Base-by-base conservation (phyloP, 2,329 filamentous ascomycete species). In the Elsinoe australis region DNA sequence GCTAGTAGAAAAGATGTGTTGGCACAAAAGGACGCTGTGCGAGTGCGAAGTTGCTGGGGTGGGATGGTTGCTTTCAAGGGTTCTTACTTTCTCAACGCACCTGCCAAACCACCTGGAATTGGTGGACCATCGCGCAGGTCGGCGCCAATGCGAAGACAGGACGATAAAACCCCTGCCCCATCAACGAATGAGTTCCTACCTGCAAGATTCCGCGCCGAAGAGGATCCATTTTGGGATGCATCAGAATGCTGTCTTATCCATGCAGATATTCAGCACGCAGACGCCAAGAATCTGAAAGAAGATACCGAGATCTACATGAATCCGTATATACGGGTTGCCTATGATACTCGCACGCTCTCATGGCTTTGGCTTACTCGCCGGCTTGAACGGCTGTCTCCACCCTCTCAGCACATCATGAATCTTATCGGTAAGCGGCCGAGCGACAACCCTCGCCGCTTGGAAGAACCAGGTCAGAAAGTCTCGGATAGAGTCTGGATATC, bases 41-140 rank as follows among this genome's bases (percentile, higher is more conserved):
- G 79, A 6, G 83, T 87, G 1, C 76, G 75, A 56, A 81, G 80
- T 54, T 88, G 85, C 64, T 88, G 84, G 85, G 82, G 83, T 46
- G 85, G 85, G 17, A 87, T 87, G 76, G 80, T 79, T 2, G 78
- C 78, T 2, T 81, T 81, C 63, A 74, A 82, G 58, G 79, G 76
- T 1, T 65, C 67, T 38, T 79, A 75, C 62, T 76, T 83, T 38
- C 76, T 80, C 14, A 36, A 39, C 14, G 45, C 19, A 5, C n/a
- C 32, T 14, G 22, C 34, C 4, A 12, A n/a, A 9, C 19, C 12
- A 9, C 19, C 24, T n/a, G n/a, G n/a, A n/a, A n/a, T n/a, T n/a
- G n/a, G n/a, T n/a, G n/a, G n/a, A n/a, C n/a, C n/a, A n/a, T n/a
- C n/a, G n/a, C n/a, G n/a, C n/a, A n/a, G n/a, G 12, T 9, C 32